Evolutionary conservation across 768 basidiomycete species (phyloP), one percentile per base, ranked within the genome.

Genomic region (Melanogaster broomeanus): DNA sequence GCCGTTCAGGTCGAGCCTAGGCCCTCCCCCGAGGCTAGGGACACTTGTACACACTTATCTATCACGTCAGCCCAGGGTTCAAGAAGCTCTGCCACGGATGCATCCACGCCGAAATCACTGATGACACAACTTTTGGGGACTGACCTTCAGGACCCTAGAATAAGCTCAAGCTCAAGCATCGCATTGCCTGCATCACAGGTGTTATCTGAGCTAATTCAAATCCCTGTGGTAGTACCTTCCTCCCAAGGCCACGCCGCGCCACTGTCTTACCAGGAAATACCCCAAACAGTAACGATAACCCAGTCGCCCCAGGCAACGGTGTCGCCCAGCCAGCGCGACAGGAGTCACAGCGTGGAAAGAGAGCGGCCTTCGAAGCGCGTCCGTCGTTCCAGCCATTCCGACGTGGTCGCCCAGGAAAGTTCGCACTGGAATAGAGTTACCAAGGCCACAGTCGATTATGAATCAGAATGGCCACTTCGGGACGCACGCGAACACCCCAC

Each of bases 281-380:
- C 55, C 28, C 22, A 35, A 34, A 49, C 44, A 40, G 53, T 52
- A 48, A 49, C 39, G 39, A 31, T 24, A 22, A 33, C 24, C 18
- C 24, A 47, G 19, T 18, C 24, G 48, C 45, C 47, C 34, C 49
- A 35, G 16, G 45, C 39, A 10, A 41, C 28, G 45, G 52, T 52
- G 48, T 46, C 45, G 45, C 24, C 34, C 4, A 13, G 25, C 3
- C 49, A 40, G 22, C 63, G 54, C 27, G 52, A 54, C 25, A 57
- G 55, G 16, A 58, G 56, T 49, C 48, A 31, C 31, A 60, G 55
- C 28, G 47, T 49, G 68, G 67, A 58, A 41, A 40, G 55, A 59
- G 69, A 57, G 49, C 65, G 67, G 61, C 59, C 53, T 4, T 38
- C 28, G 61, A 68, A 68, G 64, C 68, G 67, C 42, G 24, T 48